phyloP scores from a whole-genome alignment of 23 red algal species.

The Gracilaria caudata region DNA sequence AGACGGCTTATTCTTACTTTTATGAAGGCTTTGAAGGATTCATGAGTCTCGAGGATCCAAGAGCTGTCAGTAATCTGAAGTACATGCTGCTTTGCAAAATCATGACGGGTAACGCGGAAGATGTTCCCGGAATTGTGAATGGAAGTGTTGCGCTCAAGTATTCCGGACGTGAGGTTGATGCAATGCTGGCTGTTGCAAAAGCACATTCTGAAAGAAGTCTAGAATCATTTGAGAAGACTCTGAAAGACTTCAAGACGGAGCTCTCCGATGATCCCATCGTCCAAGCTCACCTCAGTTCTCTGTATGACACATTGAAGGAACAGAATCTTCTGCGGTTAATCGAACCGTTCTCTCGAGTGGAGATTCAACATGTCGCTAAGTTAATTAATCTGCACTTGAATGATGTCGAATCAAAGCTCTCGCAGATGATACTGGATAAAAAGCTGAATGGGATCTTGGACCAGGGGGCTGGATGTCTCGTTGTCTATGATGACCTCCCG shows the following conservation, averaged over 20 bases:
- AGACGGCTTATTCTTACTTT: slow-evolving; percentile 99
- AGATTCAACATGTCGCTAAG: slow-evolving; percentile 94
- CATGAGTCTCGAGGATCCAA: slow-evolving; percentile 81
- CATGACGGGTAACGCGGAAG: slow-evolving; percentile 83
- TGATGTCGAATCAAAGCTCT: slow-evolving; percentile 90
- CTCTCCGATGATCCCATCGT: slow-evolving; percentile 89
- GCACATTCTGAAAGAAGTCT: slow-evolving; percentile 83
- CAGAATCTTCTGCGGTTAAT: slow-evolving; percentile 94
- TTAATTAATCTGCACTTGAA: slow-evolving; percentile 75
- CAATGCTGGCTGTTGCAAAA: slow-evolving; percentile 88
- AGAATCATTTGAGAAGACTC: slow-evolving; percentile 81
- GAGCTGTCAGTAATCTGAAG: slow-evolving; percentile 90
- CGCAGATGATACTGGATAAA: slow-evolving; percentile 97
- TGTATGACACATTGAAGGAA: slow-evolving; percentile 92
- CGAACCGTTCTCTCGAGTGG: slow-evolving; percentile 91
- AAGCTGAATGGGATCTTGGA: slow-evolving; percentile 97
- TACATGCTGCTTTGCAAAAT: slow-evolving; percentile 99
- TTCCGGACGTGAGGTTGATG: slow-evolving; percentile 85
- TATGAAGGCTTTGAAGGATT: slow-evolving; percentile 98
- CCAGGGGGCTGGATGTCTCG: slow-evolving; percentile 90
- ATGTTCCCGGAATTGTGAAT: slow-evolving; percentile 78
- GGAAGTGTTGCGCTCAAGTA: slow-evolving; percentile 86
- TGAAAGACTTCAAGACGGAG: slow-evolving; percentile 76
- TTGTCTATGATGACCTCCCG: slow-evolving; percentile 79
- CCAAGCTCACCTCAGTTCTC: slow-evolving; percentile 80